These are phyloP conservation scores for Salix caprea DNA, from an alignment of 345 rosid species.

Conservation along the genomic window DNA sequence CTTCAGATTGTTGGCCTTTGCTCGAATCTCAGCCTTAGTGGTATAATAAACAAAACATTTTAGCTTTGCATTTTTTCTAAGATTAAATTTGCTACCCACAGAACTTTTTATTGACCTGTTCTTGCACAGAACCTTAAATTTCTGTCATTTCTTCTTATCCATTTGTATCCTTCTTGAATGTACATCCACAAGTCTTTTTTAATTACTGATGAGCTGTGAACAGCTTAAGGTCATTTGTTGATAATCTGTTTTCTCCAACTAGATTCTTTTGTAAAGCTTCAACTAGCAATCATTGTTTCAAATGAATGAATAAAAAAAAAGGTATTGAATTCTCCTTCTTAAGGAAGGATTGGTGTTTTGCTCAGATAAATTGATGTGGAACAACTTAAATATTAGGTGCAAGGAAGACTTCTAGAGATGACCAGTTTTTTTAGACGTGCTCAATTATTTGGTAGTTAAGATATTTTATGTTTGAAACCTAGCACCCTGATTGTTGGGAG, in stretches of 20 bases:
- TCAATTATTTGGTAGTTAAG: not conserved
- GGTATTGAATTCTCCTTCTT: not conserved
- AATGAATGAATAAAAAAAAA: not conserved
- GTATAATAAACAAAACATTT: not conserved
- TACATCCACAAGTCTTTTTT: not conserved
- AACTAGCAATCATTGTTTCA: not conserved
- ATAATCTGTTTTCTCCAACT: not conserved
- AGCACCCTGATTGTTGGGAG: not conserved
- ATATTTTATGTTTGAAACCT: not conserved
- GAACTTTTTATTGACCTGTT: not conserved
- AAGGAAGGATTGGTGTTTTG: not conserved
- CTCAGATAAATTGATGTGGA: not conserved
- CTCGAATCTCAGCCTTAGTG: not conserved
- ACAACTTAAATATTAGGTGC: not conserved
- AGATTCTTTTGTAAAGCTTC: not conserved
- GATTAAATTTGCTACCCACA: not conserved
- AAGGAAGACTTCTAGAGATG: not conserved
- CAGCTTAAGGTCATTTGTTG: not conserved
- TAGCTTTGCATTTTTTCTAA: not conserved
- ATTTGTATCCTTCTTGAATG: not conserved
- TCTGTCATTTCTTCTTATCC: not conserved
- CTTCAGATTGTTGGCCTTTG: not conserved
- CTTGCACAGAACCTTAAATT: not conserved
- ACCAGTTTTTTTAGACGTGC: not conserved
- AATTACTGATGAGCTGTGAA: not conserved